A percentile compares a stretch with the other conserved stretches of the same genome.
These are phyloP conservation scores for Exophiala spinifera DNA, from an alignment of 2,329 filamentous ascomycete species.

Conservation along the genomic window DNA sequence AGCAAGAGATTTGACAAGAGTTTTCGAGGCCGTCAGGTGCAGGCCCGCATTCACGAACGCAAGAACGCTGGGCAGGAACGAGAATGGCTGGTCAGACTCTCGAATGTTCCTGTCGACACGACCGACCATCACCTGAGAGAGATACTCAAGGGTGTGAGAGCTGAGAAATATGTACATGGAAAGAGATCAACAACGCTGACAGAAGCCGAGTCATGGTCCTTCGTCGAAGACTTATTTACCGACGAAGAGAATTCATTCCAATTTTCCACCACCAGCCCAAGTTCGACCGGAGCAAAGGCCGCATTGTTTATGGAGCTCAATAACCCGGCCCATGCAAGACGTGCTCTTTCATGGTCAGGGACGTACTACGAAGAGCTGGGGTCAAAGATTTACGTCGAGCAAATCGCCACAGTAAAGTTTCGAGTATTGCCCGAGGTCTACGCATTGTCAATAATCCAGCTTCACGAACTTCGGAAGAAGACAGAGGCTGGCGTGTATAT, in stretches of 20 bases:
- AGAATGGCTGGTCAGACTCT: slow-evolving; percentile 10
- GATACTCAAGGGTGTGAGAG: slow-evolving; percentile 1
- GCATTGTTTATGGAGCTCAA: slow-evolving; percentile 7
- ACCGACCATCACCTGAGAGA: neutral
- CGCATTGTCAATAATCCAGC: neutral
- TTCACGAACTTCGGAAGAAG: slow-evolving; percentile 7
- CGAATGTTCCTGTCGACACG: slow-evolving; percentile 6
- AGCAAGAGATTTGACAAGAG: slow-evolving; percentile 5
- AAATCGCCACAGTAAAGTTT: slow-evolving; percentile 5
- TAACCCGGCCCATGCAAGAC: neutral
- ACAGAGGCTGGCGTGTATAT: neutral
- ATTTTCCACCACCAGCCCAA: no score
- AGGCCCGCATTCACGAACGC: no score
- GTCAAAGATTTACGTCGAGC: slow-evolving; percentile 11
- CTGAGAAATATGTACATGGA: slow-evolving; percentile 4
- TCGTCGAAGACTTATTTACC: neutral
- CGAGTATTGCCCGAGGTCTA: slow-evolving; percentile 4
- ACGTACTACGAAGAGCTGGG: neutral
- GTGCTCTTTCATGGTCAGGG: no score
- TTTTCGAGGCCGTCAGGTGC: slow-evolving; percentile 2
- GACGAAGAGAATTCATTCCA: no score
- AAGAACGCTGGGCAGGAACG: no score
- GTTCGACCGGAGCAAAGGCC: neutral
- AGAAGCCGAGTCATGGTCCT: neutral
- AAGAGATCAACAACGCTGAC: neutral